These are phyloP conservation scores for Yamadazyma philogaea DNA, from an alignment of 805 yeast genomes.

Conservation along the genomic window DNA sequence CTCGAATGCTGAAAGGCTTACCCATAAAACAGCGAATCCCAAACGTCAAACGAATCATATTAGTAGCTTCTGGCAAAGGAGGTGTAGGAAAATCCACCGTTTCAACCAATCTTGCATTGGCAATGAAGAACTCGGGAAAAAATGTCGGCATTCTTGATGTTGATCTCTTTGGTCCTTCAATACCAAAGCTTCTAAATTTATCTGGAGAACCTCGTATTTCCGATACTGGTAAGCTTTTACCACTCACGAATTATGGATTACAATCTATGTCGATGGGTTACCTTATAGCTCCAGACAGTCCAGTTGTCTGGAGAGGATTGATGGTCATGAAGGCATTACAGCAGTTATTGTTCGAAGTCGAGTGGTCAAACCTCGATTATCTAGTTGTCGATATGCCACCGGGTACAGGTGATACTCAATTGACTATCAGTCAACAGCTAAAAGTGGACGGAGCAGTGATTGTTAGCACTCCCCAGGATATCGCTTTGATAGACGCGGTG, in stretches of 20 bases:
- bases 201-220: conserved; percentile 66
- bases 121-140: conserved; percentile 51
- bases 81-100: conserved; percentile 83
- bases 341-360: conserved; percentile 78
- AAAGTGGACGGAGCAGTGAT: conserved; percentile 75
- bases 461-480: conserved; percentile 84
- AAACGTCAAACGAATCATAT: conserved; percentile 57
- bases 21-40: conserved; percentile 56
- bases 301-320: conserved; percentile 82
- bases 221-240: conserved; percentile 53
- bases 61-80: conserved; percentile 76
- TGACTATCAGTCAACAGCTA: conserved; percentile 78
- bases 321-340: conserved; percentile 86
- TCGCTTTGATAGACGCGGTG: conserved; percentile 75
- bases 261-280: conserved; percentile 91
- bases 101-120: conserved; percentile 63
- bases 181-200: conserved; percentile 69
- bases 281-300: conserved; percentile 59
- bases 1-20: conserved; percentile 48
- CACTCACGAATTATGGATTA: conserved; percentile 69
- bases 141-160: conserved; percentile 72
- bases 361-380: conserved; percentile 66
- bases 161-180: conserved; percentile 81
- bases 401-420: conserved; percentile 86
- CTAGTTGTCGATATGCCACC: conserved; percentile 85